Base-by-base conservation (phyloP, 345 rosid genomes). In the Arabis alpina region DNA sequence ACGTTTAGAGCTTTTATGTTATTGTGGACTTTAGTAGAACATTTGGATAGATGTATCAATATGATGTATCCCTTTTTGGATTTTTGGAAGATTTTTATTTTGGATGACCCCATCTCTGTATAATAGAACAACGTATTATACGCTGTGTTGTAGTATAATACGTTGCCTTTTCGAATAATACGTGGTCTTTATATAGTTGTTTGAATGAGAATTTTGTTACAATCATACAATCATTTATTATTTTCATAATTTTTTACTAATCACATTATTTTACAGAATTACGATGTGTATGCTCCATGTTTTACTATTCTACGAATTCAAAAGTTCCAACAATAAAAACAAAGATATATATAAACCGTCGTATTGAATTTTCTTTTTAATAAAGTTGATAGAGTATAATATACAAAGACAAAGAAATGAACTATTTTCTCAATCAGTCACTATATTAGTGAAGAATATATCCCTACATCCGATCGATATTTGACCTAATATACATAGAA, bases 21-120 rank as follows among this genome's bases (percentile, higher is more conserved):
- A 41, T 60, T 12, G 53, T 47, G 45, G 74, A 60, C 14, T 60
- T 61, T 41, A 12, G 59, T 19, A 41, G 3, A 43, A 23, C 37
- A 62, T 28, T 41, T 52, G 54, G 47, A 61, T 62, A 53, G 15
- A 4, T 62, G 67, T 61, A 42, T 71, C 45, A 51, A 61, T 61
- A 42, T 71, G 54, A 51, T 43, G 63, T 43, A 54, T 30, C 66
- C 40, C 51, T 60, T 60, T 15, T 30, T 66, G 53, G 66, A 61
- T 54, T 54, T 19, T 52, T 41, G 15, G 27, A 40, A 14, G 27
- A 48, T 36, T 6, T 63, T 5, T 19, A 19, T 39, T 42, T 11
- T 42, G 16, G 27, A 47, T 45, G 64, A 36, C 64, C 47, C 44
- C 37, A 52, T 60, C 32, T 51, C 5, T 42, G 3, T 39, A 25